Conservation (phyloP, 1,139 yeast species). For the Diutina ranongensis region DNA sequence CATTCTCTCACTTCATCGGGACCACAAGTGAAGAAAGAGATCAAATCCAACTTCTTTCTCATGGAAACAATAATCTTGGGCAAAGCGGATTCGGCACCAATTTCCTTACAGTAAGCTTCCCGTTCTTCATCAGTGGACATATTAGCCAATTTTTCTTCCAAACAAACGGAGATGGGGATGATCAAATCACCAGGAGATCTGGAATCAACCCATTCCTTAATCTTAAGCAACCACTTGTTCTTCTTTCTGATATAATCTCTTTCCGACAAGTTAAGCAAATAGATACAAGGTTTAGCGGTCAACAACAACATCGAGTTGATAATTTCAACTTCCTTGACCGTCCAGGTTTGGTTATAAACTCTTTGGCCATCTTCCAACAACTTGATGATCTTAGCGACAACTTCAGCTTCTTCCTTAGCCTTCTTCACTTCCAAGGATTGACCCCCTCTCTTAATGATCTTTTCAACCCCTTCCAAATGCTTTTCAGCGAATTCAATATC, state of each 20-base stretch:
- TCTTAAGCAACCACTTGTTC: slow-evolving; percentile 84
- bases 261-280: slow-evolving; percentile 89
- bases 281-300: slow-evolving; percentile 94
- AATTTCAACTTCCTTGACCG: slow-evolving; percentile 77
- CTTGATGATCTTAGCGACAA: slow-evolving; percentile 65
- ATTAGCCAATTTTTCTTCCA: slow-evolving; percentile 86
- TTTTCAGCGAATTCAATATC: slow-evolving; percentile 92
- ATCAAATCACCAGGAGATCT: slow-evolving; percentile 91
- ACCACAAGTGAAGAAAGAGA: slow-evolving; percentile 88
- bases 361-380: slow-evolving; percentile 77
- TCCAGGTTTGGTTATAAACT: slow-evolving; percentile 86
- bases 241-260: slow-evolving; percentile 92
- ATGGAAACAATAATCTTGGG: slow-evolving; percentile 78
- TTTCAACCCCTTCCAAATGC: slow-evolving; percentile 80
- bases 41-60: slow-evolving; percentile 77
- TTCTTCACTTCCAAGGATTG: slow-evolving; percentile 92
- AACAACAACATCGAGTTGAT: slow-evolving; percentile 80
- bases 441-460: slow-evolving; percentile 87
- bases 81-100: slow-evolving; percentile 77
- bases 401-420: slow-evolving; percentile 82
- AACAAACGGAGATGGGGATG: slow-evolving; percentile 85
- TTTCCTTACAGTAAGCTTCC: slow-evolving; percentile 74
- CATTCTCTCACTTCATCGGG: slow-evolving; percentile 86
- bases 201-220: slow-evolving; percentile 95
- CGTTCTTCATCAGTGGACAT: slow-evolving; percentile 90